Conservation (phyloP, 139 green algal species). For the Nannochloris sp. region DNA sequence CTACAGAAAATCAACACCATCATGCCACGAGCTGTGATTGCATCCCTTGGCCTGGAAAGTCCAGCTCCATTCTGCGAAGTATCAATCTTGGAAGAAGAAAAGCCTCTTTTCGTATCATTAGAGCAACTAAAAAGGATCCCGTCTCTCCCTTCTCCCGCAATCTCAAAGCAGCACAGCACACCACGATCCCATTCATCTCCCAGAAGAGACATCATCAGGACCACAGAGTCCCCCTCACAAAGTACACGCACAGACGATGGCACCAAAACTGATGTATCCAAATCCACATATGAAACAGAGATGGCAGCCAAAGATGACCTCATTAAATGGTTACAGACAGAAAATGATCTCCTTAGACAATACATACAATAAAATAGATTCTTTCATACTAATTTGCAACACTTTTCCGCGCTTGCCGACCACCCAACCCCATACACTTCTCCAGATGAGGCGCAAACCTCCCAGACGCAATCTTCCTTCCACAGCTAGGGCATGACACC, state of each 20-base stretch:
- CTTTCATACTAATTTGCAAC: conserved; percentile 1
- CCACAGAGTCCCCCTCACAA: too few species aligned
- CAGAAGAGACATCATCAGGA: too few species aligned
- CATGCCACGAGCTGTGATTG: conserved; percentile 53
- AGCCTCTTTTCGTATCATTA: conserved; percentile 27
- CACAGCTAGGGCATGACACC: conserved; percentile 59
- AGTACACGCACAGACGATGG: too few species aligned
- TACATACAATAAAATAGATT: too few species aligned
- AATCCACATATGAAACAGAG: too few species aligned
- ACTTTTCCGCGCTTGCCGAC: conserved; percentile 28
- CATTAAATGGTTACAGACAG: too few species aligned
- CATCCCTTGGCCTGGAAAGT: conserved; percentile 46
- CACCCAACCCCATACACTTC: conserved; percentile 67
- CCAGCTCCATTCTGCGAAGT: conserved; percentile 60
- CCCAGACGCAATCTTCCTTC: conserved; percentile 52
- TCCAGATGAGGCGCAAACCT: conserved; percentile 73
- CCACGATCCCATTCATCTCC: too few species aligned
- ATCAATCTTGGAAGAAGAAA: conserved; percentile 32
- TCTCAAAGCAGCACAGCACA: too few species aligned
- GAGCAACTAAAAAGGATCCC: conserved; percentile 41
- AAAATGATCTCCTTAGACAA: not conserved
- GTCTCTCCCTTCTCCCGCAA: not conserved
- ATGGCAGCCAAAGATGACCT: not conserved
- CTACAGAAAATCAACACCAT: conserved; percentile 32
- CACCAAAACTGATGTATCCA: too few species aligned